Base-by-base conservation (phyloP, 345 rosid species). In the Eucalyptus sp. region DNA sequence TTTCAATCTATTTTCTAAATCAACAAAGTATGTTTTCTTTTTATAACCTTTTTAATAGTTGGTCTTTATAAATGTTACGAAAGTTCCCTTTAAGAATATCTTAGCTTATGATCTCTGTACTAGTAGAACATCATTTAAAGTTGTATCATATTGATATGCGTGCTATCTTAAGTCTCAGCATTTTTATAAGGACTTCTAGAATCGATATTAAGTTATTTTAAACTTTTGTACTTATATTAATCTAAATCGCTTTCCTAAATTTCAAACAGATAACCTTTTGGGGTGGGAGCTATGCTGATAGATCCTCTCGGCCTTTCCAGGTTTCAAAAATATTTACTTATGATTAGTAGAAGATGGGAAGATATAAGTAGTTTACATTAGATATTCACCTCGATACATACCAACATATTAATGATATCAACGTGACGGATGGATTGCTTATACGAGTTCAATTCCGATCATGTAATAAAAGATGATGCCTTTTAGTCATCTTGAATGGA, bases 401-500 rank as follows among this genome's bases (percentile, higher is more conserved):
- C 7, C 18, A n/a, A 0, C 18, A 13, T 10, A 64, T 13, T 14
- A 64, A 14, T 64, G 37, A 7, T 5, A 5, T 71, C 46, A 2
- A 71, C 8, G 1, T 18, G 46, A 37, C 0, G 2, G 46, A 37
- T 5, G 2, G 8, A 7, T 71, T 3, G 25, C 11, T 68, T 16
- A 31, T 16, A 17, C 7, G 4, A 1, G 46, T 37, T 18, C 22
- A 71, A 10, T 71, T 71, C 44, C 2, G 27, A 71, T 37, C 8
- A 33, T 33, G 44, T 17, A 17, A 10, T 6, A 18, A 37, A 71
- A 71, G 14, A 37, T 3, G 7, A 68, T 33, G 13, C 5, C 41
- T 17, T 17, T 68, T 17, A 5, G 24, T 5, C 4, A 9, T 33
- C 13, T 6, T 1, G 3, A 68, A 33, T 3, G 0, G 13, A 33